Evolutionary conservation across 1,284 basidiomycete genomes (phyloP), one percentile per base, ranked within the genome.

Genomic region (Lentinus polychrous): DNA sequence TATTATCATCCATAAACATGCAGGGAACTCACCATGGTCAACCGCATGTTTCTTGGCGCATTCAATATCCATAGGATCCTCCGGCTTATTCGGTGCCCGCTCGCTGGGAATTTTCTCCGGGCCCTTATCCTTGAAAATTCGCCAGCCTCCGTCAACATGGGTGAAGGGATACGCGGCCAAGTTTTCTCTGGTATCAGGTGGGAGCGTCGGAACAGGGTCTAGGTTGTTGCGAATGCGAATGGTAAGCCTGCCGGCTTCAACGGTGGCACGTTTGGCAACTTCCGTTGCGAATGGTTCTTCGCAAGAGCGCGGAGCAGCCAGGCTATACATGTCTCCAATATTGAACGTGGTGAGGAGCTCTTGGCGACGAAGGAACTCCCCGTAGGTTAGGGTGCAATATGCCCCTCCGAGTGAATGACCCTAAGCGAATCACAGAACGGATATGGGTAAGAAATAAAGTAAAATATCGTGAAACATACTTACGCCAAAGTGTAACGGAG

Each of bases 331-430:
- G 35, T 52, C 51, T 3, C 51, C 51, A 31, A 52, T 17, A 12
- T 43, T 35, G 41, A 42, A 52, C 3, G 14, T 24, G 2, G 15
- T 3, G 48, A 52, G 43, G 1, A 27, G 33, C 20, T 40, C 24
- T 6, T 32, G 22, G 12, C n/a, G 40, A 20, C 43, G 48, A 1
- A 45, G 47, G 48, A 52, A 52, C 40, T 52, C 51, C 27, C 47
- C 51, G 34, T 49, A 52, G 17, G 48, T 47, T 11, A 52, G 39
- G 7, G 40, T 46, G 40, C 47, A 46, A 36, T 42, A 48, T 1
- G 43, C 51, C 2, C 47, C 51, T 15, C 51, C 50, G 11, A 52
- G 43, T 0, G 51, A 52, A 17, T 52, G 47, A n/a, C 51, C 50
- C 50, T 51, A 41, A 38, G 5, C 22, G 32, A 15, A 6, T 1